A percentile compares a stretch with the other conserved stretches of the same genome.
Evolutionary conservation across 345 rosid species (phyloP).

Genomic region (Eutrema japonicum): DNA sequence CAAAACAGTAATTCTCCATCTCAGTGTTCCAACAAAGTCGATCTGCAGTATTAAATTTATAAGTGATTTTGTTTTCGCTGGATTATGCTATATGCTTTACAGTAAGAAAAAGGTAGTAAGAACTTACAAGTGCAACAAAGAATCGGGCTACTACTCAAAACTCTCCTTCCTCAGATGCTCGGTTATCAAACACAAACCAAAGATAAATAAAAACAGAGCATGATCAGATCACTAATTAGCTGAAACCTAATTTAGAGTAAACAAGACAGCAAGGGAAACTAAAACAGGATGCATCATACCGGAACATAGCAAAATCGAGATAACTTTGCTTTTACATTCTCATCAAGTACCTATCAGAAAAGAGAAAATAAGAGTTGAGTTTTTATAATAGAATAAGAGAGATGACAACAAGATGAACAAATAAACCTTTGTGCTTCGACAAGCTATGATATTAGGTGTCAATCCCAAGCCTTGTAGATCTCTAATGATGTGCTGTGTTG

Average conservation of each 20-base stretch:
- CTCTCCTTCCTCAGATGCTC: too few relatives aligned
- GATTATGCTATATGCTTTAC: too few relatives aligned
- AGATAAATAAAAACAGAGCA: too few relatives aligned
- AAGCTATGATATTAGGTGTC: slow-evolving; percentile 83
- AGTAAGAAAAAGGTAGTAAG: too few relatives aligned
- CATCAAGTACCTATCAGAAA: slow-evolving; percentile 62
- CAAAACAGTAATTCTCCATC: too few relatives aligned
- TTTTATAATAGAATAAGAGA: slow-evolving; percentile 29
- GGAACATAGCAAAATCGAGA: slow-evolving; percentile 89
- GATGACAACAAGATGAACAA: slow-evolving; percentile 17
- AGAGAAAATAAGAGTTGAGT: not conserved
- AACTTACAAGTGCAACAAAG: too few relatives aligned
- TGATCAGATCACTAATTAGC: too few relatives aligned
- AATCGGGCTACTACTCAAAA: too few relatives aligned
- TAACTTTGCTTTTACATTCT: slow-evolving; percentile 74
- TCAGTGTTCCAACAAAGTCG: too few relatives aligned
- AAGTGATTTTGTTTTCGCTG: too few relatives aligned
- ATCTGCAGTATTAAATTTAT: too few relatives aligned
- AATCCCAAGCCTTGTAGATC: slow-evolving; percentile 86
- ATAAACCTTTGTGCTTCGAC: slow-evolving; percentile 83
- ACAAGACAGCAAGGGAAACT: slow-evolving; percentile 4
- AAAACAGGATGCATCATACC: slow-evolving; percentile 45
- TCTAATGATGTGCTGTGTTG: slow-evolving; percentile 92
- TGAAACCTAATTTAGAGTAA: not conserved
- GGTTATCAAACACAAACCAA: too few relatives aligned